Conservation (phyloP, 2,329 filamentous ascomycete genomes). For the Ilyonectria sp. region DNA sequence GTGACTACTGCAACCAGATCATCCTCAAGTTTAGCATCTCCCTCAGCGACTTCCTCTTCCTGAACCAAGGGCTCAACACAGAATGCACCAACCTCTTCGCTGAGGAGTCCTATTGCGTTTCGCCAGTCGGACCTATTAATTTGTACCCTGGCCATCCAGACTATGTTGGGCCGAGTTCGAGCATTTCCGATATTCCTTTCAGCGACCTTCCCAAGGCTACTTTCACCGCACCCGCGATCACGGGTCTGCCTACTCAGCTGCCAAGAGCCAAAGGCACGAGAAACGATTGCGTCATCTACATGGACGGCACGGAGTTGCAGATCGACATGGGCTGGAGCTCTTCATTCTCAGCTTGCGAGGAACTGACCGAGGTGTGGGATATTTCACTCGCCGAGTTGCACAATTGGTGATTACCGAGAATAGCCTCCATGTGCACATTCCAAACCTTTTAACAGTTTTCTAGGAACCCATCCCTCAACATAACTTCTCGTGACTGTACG, state of each 20-base stretch:
- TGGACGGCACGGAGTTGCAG: conserved; percentile 14
- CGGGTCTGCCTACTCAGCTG: conserved; percentile 8
- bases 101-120: conserved; percentile 52
- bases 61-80: conserved; percentile 51
- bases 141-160: conserved; percentile 21
- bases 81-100: conserved; percentile 54
- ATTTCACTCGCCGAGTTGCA: conserved; percentile 9
- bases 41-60: conserved; percentile 51
- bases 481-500: conserved; percentile 8
- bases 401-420: conserved; percentile 10
- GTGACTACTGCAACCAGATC: conserved; percentile 55
- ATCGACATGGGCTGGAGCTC: conserved; percentile 2
- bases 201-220: conserved; percentile 9
- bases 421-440: background rate
- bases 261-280: conserved; percentile 14
- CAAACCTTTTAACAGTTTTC: background rate
- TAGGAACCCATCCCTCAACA: conserved; percentile 19
- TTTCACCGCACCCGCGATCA: conserved; percentile 19
- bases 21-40: conserved; percentile 49
- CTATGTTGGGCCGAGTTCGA: conserved; percentile 4
- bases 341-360: background rate
- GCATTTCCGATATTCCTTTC: conserved; percentile 3
- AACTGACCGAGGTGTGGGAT: background rate
- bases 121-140: conserved; percentile 31
- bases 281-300: conserved; percentile 6